Base-by-base conservation (phyloP, 345 rosid species). In the Ceriops tagal region DNA sequence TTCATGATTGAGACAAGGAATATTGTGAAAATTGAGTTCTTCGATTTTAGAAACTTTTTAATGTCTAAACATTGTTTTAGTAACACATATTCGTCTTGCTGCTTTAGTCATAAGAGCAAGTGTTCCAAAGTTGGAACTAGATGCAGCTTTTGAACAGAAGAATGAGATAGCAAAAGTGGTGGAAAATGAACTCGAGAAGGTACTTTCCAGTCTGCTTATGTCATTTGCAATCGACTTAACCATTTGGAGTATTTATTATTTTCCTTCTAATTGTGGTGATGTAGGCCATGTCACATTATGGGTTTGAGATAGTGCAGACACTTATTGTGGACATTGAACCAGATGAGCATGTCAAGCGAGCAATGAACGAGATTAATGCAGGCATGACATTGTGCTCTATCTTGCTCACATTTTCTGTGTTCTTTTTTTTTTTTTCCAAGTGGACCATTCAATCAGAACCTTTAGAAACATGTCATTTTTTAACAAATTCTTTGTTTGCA, bases 361-460 rank as follows among this genome's bases (percentile, higher is more conserved):
- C 75, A 8, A 71, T 71, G 75, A 71, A 71, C 31, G 75, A 71
- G 63, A 71, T 71, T 43, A 71, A 71, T 47, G 75, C 75, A 64
- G 75, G 75, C 65, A 22, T 55, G n/a, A 39, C 19, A 39, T 34
- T 62, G 21, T 19, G 19, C 18, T 7, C 43, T 39, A 35, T 62
- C 13, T 39, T 35, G 66, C 5, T 26, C 59, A 31, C 34, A 56
- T 67, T 1, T 66, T 15, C 31, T 34, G 4, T 8, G 2, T 16
- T 57, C 9, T 24, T 46, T 18, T 32, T 13, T 28, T 67, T 26
- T 22, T 37, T 39, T 8, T 4, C 16, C 24, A 26, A 1, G n/a
- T 43, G 49, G 49, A 43, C 18, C 49, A 43, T 43, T 43, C 5
- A 3, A 43, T 15, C 18, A 11, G 49, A 43, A 43, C 49, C 5